Conservation (phyloP, 192 early-diverging fungal species). For the Kappamyces sp. region DNA sequence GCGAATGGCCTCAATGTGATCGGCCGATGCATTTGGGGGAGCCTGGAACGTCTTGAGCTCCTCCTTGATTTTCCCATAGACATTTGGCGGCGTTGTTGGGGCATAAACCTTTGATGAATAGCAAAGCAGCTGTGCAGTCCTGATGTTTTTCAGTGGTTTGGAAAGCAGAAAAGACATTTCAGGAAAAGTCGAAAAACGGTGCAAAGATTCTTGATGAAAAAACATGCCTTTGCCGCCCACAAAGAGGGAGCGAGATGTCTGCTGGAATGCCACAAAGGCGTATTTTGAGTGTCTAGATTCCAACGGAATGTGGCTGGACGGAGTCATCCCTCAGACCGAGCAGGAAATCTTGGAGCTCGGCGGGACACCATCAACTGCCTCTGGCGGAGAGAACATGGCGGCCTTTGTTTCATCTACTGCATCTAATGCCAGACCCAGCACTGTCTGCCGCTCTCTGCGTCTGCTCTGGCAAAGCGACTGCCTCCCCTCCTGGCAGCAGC, state of each 20-base stretch:
- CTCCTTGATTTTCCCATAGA: constrained; percentile 3
- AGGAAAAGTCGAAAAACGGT: background rate
- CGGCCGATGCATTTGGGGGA: background rate
- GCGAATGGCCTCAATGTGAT: background rate
- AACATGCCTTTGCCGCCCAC: constrained; percentile 41
- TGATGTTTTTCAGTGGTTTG: background rate
- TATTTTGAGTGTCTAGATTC: constrained; percentile 74
- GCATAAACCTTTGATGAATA: too few species aligned
- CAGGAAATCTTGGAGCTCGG: constrained; percentile 39
- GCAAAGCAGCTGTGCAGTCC: too few species aligned
- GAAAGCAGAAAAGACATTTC: background rate
- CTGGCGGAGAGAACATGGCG: too few species aligned
- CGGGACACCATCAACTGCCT: constrained; percentile 1
- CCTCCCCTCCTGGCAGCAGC: background rate
- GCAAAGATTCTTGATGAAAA: background rate
- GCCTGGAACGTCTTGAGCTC: background rate
- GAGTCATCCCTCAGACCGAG: constrained; percentile 27
- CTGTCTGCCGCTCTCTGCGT: too few species aligned
- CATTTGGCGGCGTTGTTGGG: constrained; percentile 5
- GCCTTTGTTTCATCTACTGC: too few species aligned
- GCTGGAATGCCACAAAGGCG: constrained; percentile 73
- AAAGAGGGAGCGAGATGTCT: constrained; percentile 57
- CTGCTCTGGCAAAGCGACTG: background rate
- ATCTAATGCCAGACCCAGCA: too few species aligned
- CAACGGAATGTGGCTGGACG: constrained; percentile 54